Conservation (phyloP, 495 filamentous ascomycete species). For the Gamarada debralockiae region DNA sequence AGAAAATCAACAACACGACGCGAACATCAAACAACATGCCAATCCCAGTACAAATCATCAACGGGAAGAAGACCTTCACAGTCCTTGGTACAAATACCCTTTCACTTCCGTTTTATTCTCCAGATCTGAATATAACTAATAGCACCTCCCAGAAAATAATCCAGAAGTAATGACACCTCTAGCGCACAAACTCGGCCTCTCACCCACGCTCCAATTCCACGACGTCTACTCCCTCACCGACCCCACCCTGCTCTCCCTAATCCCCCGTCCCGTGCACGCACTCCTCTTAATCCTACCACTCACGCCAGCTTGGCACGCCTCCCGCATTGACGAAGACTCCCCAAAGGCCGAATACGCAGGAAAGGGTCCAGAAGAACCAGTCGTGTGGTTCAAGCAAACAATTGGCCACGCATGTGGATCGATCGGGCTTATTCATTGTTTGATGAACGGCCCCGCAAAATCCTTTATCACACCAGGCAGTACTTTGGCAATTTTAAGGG, state of each 20-base stretch:
- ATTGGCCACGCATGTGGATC: constrained; percentile 81
- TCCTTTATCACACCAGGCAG: constrained; percentile 39
- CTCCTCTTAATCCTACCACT: constrained; percentile 82
- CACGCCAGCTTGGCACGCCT: constrained; percentile 59
- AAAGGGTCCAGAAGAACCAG: constrained; percentile 39
- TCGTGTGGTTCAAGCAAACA: constrained; percentile 83
- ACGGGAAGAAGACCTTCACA: constrained; percentile 25
- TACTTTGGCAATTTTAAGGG: constrained; percentile 39
- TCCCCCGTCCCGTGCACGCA: constrained; percentile 75
- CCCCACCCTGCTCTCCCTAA: constrained; percentile 56
- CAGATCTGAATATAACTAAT: background rate
- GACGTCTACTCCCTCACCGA: constrained; percentile 40
- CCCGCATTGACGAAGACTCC: constrained; percentile 53
- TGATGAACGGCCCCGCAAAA: constrained; percentile 56
- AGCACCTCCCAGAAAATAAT: constrained; percentile 44
- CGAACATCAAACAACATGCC: constrained; percentile 15
- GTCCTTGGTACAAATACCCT: constrained; percentile 18
- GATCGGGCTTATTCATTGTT: constrained; percentile 73
- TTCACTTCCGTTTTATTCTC: background rate
- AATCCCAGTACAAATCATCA: constrained; percentile 10
- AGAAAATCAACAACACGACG: too few relatives aligned
- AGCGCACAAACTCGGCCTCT: constrained; percentile 69
- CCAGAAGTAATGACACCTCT: constrained; percentile 76
- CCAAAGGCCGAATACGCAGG: constrained; percentile 25
- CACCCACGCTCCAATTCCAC: constrained; percentile 59